These are phyloP conservation scores for Hortiboletus flavorubellus DNA, from an alignment of 768 basidiomycete species.

Conservation along the genomic window DNA sequence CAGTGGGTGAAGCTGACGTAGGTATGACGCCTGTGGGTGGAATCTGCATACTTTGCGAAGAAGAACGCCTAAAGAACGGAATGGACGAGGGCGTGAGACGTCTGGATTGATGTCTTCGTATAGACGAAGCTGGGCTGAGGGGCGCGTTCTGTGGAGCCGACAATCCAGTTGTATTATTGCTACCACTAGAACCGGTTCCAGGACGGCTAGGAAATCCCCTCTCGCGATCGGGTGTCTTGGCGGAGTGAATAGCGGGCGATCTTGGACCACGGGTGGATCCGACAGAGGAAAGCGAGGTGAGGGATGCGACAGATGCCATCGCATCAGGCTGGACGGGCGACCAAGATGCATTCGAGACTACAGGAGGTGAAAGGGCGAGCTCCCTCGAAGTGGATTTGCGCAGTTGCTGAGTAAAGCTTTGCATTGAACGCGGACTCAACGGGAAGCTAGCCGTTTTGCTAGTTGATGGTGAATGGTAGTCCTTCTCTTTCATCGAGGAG, in stretches of 20 bases:
- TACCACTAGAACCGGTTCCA: conserved; percentile 74
- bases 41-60: conserved; percentile 82
- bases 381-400: conserved; percentile 73
- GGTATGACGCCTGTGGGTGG: conserved; percentile 42
- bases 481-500: conserved; percentile 48
- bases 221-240: conserved; percentile 62
- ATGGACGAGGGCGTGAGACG: conserved; percentile 90
- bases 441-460: conserved; percentile 54
- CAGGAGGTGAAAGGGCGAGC: conserved; percentile 44
- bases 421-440: conserved; percentile 63
- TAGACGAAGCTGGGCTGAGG: conserved; percentile 68
- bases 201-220: conserved; percentile 56
- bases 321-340: conserved; percentile 69
- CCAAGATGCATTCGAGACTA: conserved; percentile 51
- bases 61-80: conserved; percentile 90
- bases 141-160: conserved; percentile 55
- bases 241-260: conserved; percentile 39
- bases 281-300: conserved; percentile 70
- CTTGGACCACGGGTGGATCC: conserved; percentile 58
- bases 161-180: conserved; percentile 59
- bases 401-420: conserved; percentile 58
- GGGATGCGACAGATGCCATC: conserved; percentile 74
- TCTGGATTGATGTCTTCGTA: conserved; percentile 63
- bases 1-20: conserved; percentile 48
- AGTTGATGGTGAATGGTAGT: conserved; percentile 27